Percentiles rank a stretch among this genome's conserved stretches.
Evolutionary conservation across 495 filamentous ascomycete genomes (phyloP).

Genomic region (Astrothelium subdiscretum): DNA sequence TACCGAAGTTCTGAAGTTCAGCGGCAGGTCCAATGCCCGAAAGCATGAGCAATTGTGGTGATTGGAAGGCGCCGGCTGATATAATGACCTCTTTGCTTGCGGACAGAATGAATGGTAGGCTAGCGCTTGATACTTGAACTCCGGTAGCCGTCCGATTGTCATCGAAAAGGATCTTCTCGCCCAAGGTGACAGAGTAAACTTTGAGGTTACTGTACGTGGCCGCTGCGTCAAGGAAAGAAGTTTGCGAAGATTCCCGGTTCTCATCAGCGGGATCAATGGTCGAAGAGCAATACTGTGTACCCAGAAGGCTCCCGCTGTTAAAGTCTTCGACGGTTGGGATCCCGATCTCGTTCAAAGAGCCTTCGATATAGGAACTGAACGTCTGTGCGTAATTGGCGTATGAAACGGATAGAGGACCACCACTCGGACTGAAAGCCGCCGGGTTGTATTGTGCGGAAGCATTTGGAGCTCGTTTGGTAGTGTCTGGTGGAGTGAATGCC

Average conservation of each 20-base stretch:
- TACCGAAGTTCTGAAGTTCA: conserved; percentile 6
- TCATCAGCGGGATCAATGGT: conserved; percentile 28
- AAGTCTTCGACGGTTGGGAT: conserved; percentile 21
- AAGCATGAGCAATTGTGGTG: conserved; percentile 16
- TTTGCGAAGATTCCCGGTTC: conserved; percentile 30
- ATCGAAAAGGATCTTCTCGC: conserved; percentile 31
- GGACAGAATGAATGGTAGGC: conserved; percentile 27
- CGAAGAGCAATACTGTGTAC: conserved; percentile 19
- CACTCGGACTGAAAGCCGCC: conserved; percentile 21
- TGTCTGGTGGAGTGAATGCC: conserved; percentile 41
- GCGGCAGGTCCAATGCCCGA: conserved; percentile 19
- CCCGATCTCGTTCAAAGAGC: conserved; percentile 29
- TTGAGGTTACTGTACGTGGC: conserved; percentile 14
- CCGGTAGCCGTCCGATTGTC: conserved; percentile 24
- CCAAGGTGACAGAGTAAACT: conserved; percentile 31
- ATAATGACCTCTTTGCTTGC: conserved; percentile 47
- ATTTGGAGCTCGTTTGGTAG: conserved; percentile 22
- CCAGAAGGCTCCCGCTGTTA: conserved; percentile 24
- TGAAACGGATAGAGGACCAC: conserved; percentile 40
- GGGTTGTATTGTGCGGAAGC: conserved; percentile 35
- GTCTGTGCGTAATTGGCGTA: conserved; percentile 39
- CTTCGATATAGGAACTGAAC: conserved; percentile 30
- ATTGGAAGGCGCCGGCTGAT: conserved; percentile 35
- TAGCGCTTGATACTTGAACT: conserved; percentile 24
- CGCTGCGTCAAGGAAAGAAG: conserved; percentile 30